These are phyloP conservation scores for Taphrina betulina DNA, from an alignment of 1,139 yeast genomes.

Conservation along the genomic window DNA sequence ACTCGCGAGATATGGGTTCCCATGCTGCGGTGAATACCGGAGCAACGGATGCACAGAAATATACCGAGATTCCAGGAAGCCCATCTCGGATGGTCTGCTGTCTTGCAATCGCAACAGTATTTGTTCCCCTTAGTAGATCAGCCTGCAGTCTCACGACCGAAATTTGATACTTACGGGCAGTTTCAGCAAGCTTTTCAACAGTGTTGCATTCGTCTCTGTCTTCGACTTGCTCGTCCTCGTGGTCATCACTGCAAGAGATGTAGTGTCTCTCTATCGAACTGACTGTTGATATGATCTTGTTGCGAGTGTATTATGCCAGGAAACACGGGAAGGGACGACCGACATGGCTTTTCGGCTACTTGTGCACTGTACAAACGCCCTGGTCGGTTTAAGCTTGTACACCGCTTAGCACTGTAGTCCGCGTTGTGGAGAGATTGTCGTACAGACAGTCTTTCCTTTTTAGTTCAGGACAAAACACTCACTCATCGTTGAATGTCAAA, in stretches of 20 bases:
- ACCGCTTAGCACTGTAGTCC: too few species aligned
- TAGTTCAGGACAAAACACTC: too few species aligned
- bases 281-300: too few species aligned
- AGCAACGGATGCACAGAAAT: slow-evolving; percentile 86
- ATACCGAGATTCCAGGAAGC: slow-evolving; percentile 95
- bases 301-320: too few species aligned
- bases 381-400: too few species aligned
- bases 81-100: slow-evolving; percentile 91
- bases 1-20: slow-evolving; percentile 83
- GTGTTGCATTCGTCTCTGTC: slow-evolving; percentile 55
- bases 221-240: slow-evolving; percentile 39
- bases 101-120: slow-evolving; percentile 87
- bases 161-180: slow-evolving; percentile 50
- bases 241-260: slow-evolving; percentile 3
- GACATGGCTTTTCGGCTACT: too few species aligned
- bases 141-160: background rate
- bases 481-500: too few species aligned
- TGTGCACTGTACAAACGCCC: too few species aligned
- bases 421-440: too few species aligned
- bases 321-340: too few species aligned
- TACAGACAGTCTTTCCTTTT: too few species aligned
- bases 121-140: slow-evolving; percentile 52
- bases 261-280: too few species aligned
- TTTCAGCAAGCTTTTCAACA: slow-evolving; percentile 67
- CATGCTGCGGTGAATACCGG: slow-evolving; percentile 92